These are phyloP conservation scores for Suillus fuscotomentosus DNA, from an alignment of 768 basidiomycete genomes.

Conservation along the genomic window DNA sequence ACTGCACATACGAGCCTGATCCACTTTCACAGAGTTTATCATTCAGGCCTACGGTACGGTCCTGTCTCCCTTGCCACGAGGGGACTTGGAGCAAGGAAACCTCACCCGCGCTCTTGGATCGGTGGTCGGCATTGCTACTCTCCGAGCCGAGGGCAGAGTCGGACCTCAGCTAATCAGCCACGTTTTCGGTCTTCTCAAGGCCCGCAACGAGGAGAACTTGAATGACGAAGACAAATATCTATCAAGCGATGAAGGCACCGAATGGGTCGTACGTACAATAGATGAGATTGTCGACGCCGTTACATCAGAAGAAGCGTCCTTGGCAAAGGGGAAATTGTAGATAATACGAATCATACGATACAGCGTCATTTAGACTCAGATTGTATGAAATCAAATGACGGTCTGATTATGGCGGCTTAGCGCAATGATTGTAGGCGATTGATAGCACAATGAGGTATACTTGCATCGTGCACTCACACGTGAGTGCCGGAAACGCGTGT, in stretches of 20 bases:
- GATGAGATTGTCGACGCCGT: conserved; percentile 81
- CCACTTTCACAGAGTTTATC: conserved; percentile 62
- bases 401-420: conserved; percentile 26
- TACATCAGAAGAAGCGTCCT: conserved; percentile 38
- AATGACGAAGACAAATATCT: conserved; percentile 78
- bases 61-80: conserved; percentile 70
- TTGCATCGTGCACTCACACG: conserved; percentile 33
- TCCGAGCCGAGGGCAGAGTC: conserved; percentile 82
- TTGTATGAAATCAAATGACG: conserved; percentile 29
- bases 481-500: conserved; percentile 30
- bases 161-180: conserved; percentile 88
- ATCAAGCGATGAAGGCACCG: conserved; percentile 80
- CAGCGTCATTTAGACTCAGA: conserved; percentile 16
- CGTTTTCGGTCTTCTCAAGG: conserved; percentile 88
- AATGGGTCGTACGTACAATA: conserved; percentile 84
- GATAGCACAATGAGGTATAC: conserved; percentile 9
- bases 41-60: conserved; percentile 84
- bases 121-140: conserved; percentile 79
- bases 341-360: conserved; percentile 8
- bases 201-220: conserved; percentile 56
- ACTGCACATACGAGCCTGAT: conserved; percentile 23
- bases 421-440: conserved; percentile 17
- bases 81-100: conserved; percentile 72
- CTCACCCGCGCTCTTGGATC: conserved; percentile 83
- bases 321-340: conserved; percentile 64